Evolutionary conservation across 2,329 filamentous ascomycete species (phyloP).

Genomic region (Hymenoscyphus repandus): DNA sequence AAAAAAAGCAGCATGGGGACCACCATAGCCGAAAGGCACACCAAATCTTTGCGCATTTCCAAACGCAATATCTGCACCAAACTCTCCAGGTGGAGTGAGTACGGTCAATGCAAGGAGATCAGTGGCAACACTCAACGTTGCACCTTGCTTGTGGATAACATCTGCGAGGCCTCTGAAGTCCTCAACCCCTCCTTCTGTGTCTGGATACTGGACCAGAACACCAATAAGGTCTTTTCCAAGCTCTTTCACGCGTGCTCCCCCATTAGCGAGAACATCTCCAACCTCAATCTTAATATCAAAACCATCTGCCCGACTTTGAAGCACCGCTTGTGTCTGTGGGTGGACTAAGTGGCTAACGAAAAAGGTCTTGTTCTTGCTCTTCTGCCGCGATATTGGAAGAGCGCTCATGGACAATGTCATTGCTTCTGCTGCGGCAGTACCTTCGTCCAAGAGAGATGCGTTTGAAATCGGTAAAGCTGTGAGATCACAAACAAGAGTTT

Average conservation of each 20-base stretch:
- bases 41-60: conserved; percentile 89
- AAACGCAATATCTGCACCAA: conserved; percentile 92
- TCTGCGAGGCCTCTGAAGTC: conserved; percentile 73
- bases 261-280: conserved; percentile 63
- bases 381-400: conserved; percentile 65
- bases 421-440: conserved; percentile 87
- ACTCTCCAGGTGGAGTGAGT: conserved; percentile 85
- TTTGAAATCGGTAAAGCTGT: conserved; percentile 85
- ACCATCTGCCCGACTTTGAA: conserved; percentile 81
- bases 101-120: conserved; percentile 84
- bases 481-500: conserved; percentile 85
- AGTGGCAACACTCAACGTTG: conserved; percentile 80
- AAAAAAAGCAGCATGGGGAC: conserved; percentile 96
- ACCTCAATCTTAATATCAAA: conserved; percentile 78
- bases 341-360: conserved; percentile 80
- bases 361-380: conserved; percentile 71
- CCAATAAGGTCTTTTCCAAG: conserved; percentile 80
- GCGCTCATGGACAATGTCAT: conserved; percentile 88
- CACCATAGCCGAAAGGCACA: conserved; percentile 86
- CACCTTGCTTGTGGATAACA: conserved; percentile 69
- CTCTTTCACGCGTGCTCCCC: conserved; percentile 61
- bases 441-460: conserved; percentile 85
- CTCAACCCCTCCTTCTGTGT: conserved; percentile 75
- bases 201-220: conserved; percentile 91
- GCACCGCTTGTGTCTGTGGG: conserved; percentile 78